Base-by-base conservation (phyloP, 805 yeast genomes). In the Zygotorulaspora sp. region DNA sequence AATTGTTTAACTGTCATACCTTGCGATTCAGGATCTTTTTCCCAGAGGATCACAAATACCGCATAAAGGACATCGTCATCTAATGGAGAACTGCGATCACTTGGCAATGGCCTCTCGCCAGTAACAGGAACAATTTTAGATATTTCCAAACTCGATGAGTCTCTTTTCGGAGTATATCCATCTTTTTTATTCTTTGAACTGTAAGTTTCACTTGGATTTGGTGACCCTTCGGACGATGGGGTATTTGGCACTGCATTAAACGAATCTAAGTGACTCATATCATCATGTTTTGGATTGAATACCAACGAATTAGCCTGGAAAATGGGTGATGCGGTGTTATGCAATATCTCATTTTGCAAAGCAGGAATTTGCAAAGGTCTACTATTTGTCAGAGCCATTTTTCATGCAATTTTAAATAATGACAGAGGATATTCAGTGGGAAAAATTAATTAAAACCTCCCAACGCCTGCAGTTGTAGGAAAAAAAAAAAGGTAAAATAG, bases 1-100 rank as follows among this genome's bases (percentile, higher is more conserved):
- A 84, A 74, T 57, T 84, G 94, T 55, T 84, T 84, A 21, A 84
- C 95, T n/a, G 95, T 84, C 88, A 84, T 82, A 47, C 95, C 95
- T 43, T 72, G 70, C 35, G 83, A 80, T 36, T 72, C 73, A 1
- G 80, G 63, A 55, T 84, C 95, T 45, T 72, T 67, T 43, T 81
- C 89, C 60, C 66, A 81, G 41, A 84, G 61, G 34, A 83, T 83
- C 40, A 76, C 72, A 54, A 84, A 83, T 38, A 84, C 84, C 5
- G 89, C 88, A 59, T 68, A 77, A 38, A 84, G 65, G 12, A 84
- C 92, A 47, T 79, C 82, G 49, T 83, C 92, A 39, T 83, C 68
- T 16, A 84, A 67, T 13, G 65, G 62, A 8, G 55, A 34, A 42
- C 73, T 66, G 48, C 78, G 78, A 46, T 78, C 78, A n/a, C 70